Conservation (phyloP, 2,329 filamentous ascomycete genomes). For the Epichloe baconii region DNA sequence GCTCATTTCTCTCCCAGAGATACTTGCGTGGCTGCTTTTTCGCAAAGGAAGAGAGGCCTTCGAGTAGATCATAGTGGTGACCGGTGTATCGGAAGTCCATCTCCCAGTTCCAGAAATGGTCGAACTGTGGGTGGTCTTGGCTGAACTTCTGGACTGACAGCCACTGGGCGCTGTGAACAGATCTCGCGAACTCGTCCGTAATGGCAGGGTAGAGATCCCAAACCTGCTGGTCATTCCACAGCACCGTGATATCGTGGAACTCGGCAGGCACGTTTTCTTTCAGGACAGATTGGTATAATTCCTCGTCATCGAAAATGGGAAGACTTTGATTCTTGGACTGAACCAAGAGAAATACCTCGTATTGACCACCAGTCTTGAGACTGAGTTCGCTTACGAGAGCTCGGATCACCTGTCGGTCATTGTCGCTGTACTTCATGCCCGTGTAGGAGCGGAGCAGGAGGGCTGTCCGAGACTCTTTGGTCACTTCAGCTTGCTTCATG, state of each 20-base stretch:
- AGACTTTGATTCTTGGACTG: constrained; percentile 56
- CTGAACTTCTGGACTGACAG: constrained; percentile 65
- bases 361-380: constrained; percentile 65
- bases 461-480: constrained; percentile 47
- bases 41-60: constrained; percentile 49
- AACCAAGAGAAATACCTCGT: constrained; percentile 66
- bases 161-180: constrained; percentile 51
- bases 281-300: constrained; percentile 47
- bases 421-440: constrained; percentile 62
- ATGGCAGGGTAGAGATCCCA: constrained; percentile 64
- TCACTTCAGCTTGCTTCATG: constrained; percentile 11
- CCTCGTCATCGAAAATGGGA: constrained; percentile 45
- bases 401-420: constrained; percentile 67
- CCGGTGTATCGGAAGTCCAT: constrained; percentile 69
- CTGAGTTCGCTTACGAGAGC: constrained; percentile 67
- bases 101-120: constrained; percentile 81
- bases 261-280: constrained; percentile 53
- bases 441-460: constrained; percentile 65
- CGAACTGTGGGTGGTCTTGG: constrained; percentile 64
- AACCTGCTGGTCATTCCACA: constrained; percentile 67
- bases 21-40: constrained; percentile 57
- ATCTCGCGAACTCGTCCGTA: constrained; percentile 42
- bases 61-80: constrained; percentile 68
- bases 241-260: constrained; percentile 55
- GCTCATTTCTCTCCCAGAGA: constrained; percentile 60